Base-by-base conservation (phyloP, 2,329 filamentous ascomycete species). In the Ophiostoma sp. region DNA sequence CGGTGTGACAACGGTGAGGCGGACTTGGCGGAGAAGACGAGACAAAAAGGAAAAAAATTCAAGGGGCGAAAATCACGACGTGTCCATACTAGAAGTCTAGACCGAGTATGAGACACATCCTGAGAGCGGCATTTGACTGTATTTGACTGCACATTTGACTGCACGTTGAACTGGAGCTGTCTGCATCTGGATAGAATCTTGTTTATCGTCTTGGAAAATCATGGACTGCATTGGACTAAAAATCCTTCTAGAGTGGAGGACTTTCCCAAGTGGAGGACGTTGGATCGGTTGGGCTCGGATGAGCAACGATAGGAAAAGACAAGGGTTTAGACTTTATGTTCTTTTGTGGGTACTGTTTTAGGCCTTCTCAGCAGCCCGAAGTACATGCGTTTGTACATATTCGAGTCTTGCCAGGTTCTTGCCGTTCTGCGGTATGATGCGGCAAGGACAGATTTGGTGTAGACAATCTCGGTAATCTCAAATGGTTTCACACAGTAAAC, bases 241-340 rank as follows among this genome's bases (percentile, higher is more conserved):
- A 66, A 36, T 66, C 22, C 61, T 64, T 66, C 12, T 25, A 9
- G 11, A 64, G 59, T 64, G 59, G 59, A 64, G 59, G 59, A 25
- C 33, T 12, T 52, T 42, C 9, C 15, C 4, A 19, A 48, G 42
- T 19, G 42, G 50, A 55, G 50, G 50, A 55, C 8, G 22, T 28
- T 55, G 42, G 42, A 19, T 19, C 42, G 6, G 19, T 36, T 61
- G 61, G 61, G 61, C 61, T 66, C 61, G 12, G 61, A 66, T 45
- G 61, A 22, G 61, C 36, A 25, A 2, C 19, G n/a, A 25, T 3
- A 39, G 33, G 50, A 28, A 4, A 9, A 55, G 61, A 45, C 61
- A 25, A 22, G 36, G 61, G 61, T 66, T 36, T 66, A 28, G 36
- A 45, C n/a, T 66, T 25, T 12, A 36, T 36, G 3, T 36, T 36